Evolutionary conservation across 192 early-diverging fungal genomes (phyloP).

Genomic region (Radiomyces spectabilis): DNA sequence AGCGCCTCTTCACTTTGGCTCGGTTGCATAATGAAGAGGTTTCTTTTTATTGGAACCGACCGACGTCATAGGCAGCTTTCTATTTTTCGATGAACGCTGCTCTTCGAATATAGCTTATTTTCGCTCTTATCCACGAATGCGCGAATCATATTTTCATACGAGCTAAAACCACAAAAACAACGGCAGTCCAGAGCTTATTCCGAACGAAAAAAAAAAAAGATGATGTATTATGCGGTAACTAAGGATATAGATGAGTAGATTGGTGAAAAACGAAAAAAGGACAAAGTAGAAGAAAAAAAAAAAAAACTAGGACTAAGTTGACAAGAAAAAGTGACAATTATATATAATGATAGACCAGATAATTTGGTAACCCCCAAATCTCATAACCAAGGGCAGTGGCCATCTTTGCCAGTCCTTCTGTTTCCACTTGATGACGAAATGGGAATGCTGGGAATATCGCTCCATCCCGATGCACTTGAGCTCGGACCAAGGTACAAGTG

Average conservation of each 20-base stretch:
- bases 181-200: neutral
- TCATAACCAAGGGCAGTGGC: constrained; percentile 54
- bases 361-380: constrained; percentile 56
- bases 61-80: too few relatives aligned
- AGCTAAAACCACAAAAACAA: too few relatives aligned
- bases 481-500: constrained; percentile 59
- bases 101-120: too few relatives aligned
- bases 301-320: neutral
- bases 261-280: too few relatives aligned
- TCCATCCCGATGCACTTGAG: constrained; percentile 57
- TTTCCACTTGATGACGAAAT: constrained; percentile 62
- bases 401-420: constrained; percentile 68
- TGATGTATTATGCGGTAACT: too few relatives aligned
- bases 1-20: too few relatives aligned
- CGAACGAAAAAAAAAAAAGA: neutral
- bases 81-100: too few relatives aligned
- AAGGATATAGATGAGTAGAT: too few relatives aligned
- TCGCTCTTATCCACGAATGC: too few relatives aligned
- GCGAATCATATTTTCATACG: too few relatives aligned
- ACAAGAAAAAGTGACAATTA: constrained; percentile 1
- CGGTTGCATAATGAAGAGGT: too few relatives aligned
- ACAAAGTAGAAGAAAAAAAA: neutral
- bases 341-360: constrained; percentile 53
- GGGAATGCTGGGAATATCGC: constrained; percentile 55
- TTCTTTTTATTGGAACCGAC: too few relatives aligned